phyloP scores from a whole-genome alignment of 257 asterid species.

The Misopates orontium region DNA sequence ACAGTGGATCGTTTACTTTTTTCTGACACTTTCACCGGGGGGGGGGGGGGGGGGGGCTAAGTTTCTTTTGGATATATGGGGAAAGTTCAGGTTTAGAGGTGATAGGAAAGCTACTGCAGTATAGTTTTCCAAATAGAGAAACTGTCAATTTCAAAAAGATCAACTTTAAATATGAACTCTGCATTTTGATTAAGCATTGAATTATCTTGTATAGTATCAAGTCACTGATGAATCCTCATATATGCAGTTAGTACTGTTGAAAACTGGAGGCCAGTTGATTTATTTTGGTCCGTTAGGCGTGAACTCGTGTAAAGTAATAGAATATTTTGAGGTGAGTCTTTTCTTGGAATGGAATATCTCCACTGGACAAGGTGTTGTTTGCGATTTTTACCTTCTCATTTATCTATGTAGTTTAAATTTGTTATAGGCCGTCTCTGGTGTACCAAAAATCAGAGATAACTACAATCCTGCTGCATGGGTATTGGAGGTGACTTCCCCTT shows the following conservation, averaged over 20 bases:
- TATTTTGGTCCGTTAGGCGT: conserved; percentile 35
- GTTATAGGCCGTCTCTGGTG: conserved; percentile 27
- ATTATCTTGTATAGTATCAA: background rate
- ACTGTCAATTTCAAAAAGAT: no score
- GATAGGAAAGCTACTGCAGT: no score
- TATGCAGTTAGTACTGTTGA: conserved; percentile 29
- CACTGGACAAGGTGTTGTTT: background rate
- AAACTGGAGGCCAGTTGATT: conserved; percentile 36
- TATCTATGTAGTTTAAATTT: no score
- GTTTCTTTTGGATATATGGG: no score
- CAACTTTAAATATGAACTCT: no score
- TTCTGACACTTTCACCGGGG: no score
- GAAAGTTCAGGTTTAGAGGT: no score
- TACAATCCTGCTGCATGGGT: conserved; percentile 46
- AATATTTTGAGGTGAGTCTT: conserved; percentile 38
- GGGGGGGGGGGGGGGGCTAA: no score
- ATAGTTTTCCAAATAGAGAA: no score
- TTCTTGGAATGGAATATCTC: background rate
- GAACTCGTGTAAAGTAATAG: conserved; percentile 29
- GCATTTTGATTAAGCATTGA: no score
- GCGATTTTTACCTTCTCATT: background rate
- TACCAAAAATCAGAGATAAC: conserved; percentile 33
- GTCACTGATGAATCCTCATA: conserved; percentile 10
- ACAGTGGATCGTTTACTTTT: no score
- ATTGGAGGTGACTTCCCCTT: conserved; percentile 33